Base-by-base conservation (phyloP, 495 filamentous ascomycete species). In the Xylaria castorea region DNA sequence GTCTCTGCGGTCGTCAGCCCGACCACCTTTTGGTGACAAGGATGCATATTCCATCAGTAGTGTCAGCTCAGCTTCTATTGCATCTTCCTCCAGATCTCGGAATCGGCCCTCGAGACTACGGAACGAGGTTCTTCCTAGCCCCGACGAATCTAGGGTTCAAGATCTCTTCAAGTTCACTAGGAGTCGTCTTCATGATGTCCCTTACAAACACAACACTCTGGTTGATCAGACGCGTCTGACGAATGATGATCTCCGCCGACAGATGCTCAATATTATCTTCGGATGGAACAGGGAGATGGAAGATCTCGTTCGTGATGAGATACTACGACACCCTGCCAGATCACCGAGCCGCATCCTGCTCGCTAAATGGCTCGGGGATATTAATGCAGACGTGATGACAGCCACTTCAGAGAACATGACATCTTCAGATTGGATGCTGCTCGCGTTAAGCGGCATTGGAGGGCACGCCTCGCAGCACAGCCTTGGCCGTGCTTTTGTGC, bases 221-320 rank as follows among this genome's bases (percentile, higher is more conserved):
- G 76, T 89, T 38, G 91, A 93, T 71, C 87, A 92, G 71, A 77
- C 83, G 6, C 85, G 87, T 51, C 79, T 96, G 36, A 95, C 92
- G 2, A 90, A 95, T 34, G 92, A 98, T 78, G 92, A 96, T 75
- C 87, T 97, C 50, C 91, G 95, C 62, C 89, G 87, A 48, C 93
- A 97, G 82, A 98, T 98, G 97, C 85, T 99, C 25, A 93, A 89
- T 78, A 91, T 93, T 38, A 94, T 99, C 1, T 99, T 99, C 83
- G 97, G 96, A 12, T 98, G 95, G 94, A 90, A 94, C 69, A 91
- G 91, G 63, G 94, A 97, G 76, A 90, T 94, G 65, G 89, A 94
- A 64, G 90, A 89, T 48, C 82, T 99, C 76, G 90, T 99, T 62
- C 89, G 90, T 34, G 96, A 98, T 80, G 97, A 99, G 85, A 89